Percentiles rank a stretch among this genome's conserved stretches.
Conservation (phyloP, 345 rosid species). For the Microthlaspi erraticum region DNA sequence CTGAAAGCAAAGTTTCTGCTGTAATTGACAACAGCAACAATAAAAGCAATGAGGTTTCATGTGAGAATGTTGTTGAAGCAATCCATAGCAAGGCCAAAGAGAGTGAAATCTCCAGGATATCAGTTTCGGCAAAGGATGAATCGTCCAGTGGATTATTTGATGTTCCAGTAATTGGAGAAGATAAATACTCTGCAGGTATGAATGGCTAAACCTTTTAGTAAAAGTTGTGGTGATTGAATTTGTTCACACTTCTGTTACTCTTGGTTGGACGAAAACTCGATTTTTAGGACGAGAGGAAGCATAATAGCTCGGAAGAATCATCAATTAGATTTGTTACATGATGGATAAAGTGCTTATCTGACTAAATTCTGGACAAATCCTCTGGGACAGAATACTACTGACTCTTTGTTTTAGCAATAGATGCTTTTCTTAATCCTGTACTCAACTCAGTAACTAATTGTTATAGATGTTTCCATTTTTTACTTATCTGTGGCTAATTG, state of each 20-base stretch:
- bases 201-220: neutral
- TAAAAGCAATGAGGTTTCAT: constrained; percentile 64
- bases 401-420: neutral
- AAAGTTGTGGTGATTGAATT: constrained; percentile 17
- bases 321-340: constrained; percentile 12
- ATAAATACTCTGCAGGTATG: constrained; percentile 70
- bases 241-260: constrained; percentile 14
- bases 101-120: constrained; percentile 49
- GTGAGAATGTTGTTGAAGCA: constrained; percentile 58
- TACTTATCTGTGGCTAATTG: constrained; percentile 24
- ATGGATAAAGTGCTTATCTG: constrained; percentile 4
- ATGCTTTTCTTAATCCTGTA: neutral
- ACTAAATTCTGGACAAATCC: constrained; percentile 10
- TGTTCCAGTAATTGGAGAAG: constrained; percentile 78
- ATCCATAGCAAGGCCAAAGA: constrained; percentile 55
- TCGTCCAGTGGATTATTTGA: constrained; percentile 61
- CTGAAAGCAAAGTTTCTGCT: constrained; percentile 59
- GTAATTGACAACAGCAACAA: constrained; percentile 53
- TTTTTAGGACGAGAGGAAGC: neutral
- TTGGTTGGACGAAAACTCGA: constrained; percentile 16
- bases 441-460: neutral
- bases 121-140: constrained; percentile 53
- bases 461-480: constrained; percentile 5
- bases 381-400: neutral
- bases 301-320: neutral